These are phyloP conservation scores for Saccharomycopsis hybrid DNA, from an alignment of 1,139 yeast genomes.

Conservation along the genomic window DNA sequence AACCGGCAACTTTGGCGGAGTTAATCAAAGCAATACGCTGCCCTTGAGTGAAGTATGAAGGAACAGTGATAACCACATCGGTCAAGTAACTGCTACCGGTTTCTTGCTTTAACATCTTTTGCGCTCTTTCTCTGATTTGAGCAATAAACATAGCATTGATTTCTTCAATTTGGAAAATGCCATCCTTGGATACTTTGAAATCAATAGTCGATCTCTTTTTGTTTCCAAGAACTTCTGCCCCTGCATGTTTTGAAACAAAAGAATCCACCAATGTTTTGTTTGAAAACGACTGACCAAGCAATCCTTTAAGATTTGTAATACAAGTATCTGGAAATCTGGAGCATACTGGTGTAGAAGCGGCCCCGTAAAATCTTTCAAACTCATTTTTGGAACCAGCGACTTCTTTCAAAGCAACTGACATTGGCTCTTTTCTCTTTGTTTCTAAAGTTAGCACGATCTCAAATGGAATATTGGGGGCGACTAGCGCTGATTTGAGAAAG, in stretches of 20 bases:
- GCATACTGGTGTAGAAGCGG: slow-evolving; percentile 63
- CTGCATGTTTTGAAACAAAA: slow-evolving; percentile 53
- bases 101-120: slow-evolving; percentile 38
- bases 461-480: slow-evolving; percentile 86
- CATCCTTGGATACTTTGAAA: slow-evolving; percentile 44
- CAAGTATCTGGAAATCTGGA: slow-evolving; percentile 72
- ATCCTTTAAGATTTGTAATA: slow-evolving; percentile 57
- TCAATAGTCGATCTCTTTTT: slow-evolving; percentile 47
- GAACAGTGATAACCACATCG: slow-evolving; percentile 72
- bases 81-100: slow-evolving; percentile 38
- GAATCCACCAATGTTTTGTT: slow-evolving; percentile 40
- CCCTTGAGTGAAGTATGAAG: slow-evolving; percentile 59
- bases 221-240: slow-evolving; percentile 44
- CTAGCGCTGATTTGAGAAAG: slow-evolving; percentile 76
- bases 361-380: slow-evolving; percentile 72
- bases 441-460: slow-evolving; percentile 87
- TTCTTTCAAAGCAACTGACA: slow-evolving; percentile 65
- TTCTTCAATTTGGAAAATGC: slow-evolving; percentile 56
- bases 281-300: slow-evolving; percentile 55
- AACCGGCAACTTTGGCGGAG: slow-evolving; percentile 65
- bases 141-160: slow-evolving; percentile 74
- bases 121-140: slow-evolving; percentile 63
- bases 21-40: slow-evolving; percentile 71
- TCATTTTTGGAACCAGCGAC: slow-evolving; percentile 35
- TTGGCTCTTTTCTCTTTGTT: slow-evolving; percentile 81